phyloP scores from a whole-genome alignment of 2,329 filamentous ascomycete genomes.

The Aplosporella prunicola region DNA sequence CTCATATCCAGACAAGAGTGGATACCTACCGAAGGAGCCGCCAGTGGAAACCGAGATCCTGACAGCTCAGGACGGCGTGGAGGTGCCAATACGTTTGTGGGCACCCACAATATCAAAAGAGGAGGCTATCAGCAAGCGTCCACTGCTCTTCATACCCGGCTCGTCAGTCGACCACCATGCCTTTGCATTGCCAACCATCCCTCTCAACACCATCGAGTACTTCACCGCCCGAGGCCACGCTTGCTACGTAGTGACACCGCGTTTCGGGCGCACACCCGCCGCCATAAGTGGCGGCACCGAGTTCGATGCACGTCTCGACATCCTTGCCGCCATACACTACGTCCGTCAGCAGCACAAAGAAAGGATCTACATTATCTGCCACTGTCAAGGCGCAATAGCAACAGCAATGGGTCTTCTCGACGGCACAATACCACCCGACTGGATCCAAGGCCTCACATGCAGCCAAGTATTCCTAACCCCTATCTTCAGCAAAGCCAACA shows the following conservation, averaged over 20 bases:
- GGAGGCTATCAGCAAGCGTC: constrained; percentile 18
- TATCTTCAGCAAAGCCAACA: constrained; percentile 47
- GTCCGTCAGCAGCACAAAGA: constrained; percentile 33
- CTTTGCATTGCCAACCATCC: constrained; percentile 52
- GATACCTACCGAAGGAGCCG: constrained; percentile 42
- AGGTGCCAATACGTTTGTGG: constrained; percentile 48
- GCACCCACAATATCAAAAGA: constrained; percentile 35
- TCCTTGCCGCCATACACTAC: constrained; percentile 46
- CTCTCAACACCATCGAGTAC: constrained; percentile 55
- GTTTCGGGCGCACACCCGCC: constrained; percentile 46
- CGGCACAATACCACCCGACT: constrained; percentile 47
- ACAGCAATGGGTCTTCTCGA: constrained; percentile 51
- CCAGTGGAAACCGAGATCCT: constrained; percentile 38
- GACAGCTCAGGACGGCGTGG: constrained; percentile 43
- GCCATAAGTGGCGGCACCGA: constrained; percentile 48
- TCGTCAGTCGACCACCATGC: constrained; percentile 56
- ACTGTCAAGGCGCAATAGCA: constrained; percentile 56
- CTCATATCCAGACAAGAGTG: constrained; percentile 34
- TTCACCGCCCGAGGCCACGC: constrained; percentile 52
- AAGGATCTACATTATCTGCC: constrained; percentile 48
- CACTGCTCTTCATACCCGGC: constrained; percentile 52
- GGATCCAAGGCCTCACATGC: constrained; percentile 50
- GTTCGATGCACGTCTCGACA: constrained; percentile 51
- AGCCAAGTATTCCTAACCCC: constrained; percentile 58
- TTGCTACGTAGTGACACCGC: constrained; percentile 49